A percentile compares a stretch with the other conserved stretches of the same genome.
These are phyloP conservation scores for Xylaria scruposa DNA, from an alignment of 495 filamentous ascomycete genomes.

Conservation along the genomic window DNA sequence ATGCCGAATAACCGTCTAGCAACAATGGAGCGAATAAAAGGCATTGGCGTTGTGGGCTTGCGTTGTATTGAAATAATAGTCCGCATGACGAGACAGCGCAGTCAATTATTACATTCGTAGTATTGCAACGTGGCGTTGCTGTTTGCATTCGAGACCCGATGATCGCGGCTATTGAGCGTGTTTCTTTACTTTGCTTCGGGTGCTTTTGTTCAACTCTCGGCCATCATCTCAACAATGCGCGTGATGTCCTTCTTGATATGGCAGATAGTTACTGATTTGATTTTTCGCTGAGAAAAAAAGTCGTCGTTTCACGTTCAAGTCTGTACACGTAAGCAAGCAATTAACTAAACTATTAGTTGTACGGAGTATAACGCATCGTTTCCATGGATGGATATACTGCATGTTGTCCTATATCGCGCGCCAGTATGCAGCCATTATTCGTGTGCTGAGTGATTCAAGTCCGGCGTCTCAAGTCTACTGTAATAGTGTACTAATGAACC, in stretches of 20 bases:
- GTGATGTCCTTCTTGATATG: background rate
- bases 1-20: constrained; percentile 1
- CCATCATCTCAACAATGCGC: background rate
- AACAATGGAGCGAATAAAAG: background rate
- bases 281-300: background rate
- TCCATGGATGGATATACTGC: too few relatives aligned
- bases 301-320: background rate
- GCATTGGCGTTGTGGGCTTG: background rate
- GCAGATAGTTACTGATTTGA: background rate
- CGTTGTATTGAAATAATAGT: background rate
- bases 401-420: background rate
- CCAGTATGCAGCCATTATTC: background rate
- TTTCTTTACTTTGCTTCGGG: background rate
- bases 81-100: background rate
- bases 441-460: background rate
- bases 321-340: constrained; percentile 12
- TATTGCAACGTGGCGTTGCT: constrained; percentile 2
- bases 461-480: background rate
- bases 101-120: background rate
- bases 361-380: background rate
- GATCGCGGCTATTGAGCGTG: background rate
- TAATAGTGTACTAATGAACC: background rate
- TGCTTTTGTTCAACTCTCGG: background rate
- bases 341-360: background rate
- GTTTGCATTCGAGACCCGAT: background rate